phyloP scores from a whole-genome alignment of 441 rosid species.

The Manihot esculenta region DNA sequence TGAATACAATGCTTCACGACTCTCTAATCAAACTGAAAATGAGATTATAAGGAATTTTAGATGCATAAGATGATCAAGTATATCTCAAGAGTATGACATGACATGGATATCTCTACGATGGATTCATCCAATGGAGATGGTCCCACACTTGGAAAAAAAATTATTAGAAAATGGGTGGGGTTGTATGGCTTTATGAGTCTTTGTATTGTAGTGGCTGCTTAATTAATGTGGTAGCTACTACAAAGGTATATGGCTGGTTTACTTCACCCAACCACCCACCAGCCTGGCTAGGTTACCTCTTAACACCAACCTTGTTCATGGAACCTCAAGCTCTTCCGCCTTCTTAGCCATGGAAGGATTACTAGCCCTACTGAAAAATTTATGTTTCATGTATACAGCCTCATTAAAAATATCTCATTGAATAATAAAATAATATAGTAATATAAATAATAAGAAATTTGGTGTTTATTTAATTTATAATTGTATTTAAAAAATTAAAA shows the following conservation, averaged over 20 bases:
- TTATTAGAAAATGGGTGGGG: no score
- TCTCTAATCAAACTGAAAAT: no score
- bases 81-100: slow-evolving; percentile 43
- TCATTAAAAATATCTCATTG: no score
- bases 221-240: slow-evolving; percentile 1
- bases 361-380: no score
- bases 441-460: no score
- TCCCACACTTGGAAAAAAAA: no score
- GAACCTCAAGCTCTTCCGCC: slow-evolving; percentile 2
- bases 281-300: neutral
- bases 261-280: neutral
- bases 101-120: slow-evolving; percentile 32
- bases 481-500: neutral
- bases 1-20: no score
- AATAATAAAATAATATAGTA: no score
- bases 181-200: slow-evolving; percentile 21
- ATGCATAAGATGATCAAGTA: slow-evolving; percentile 30
- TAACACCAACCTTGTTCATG: neutral
- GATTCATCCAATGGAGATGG: no score
- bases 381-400: no score
- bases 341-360: neutral
- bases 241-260: slow-evolving; percentile 3
- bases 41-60: no score
- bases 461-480: no score
- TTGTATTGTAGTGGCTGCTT: slow-evolving; percentile 20